Percentiles rank a stretch among this genome's conserved stretches.
phyloP scores from a whole-genome alignment of 495 filamentous ascomycete species.

The Xylaria scruposa region DNA sequence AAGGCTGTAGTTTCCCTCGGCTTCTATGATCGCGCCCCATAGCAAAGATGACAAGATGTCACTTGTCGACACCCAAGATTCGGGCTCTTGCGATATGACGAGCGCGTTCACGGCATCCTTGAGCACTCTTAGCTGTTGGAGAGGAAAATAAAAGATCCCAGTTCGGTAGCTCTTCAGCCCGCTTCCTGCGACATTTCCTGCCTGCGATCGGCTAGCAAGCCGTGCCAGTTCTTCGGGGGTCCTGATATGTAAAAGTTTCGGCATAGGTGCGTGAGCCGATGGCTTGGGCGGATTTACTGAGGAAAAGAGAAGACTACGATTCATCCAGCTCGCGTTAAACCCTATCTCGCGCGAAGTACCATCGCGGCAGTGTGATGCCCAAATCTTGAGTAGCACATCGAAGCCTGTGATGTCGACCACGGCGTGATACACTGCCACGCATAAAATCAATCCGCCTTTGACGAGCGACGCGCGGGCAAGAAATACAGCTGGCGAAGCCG shows the following conservation, averaged over 20 bases:
- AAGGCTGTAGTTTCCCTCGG: constrained; percentile 9
- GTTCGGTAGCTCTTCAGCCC: constrained; percentile 4
- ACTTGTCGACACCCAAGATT: constrained; percentile 37
- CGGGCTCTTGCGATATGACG: constrained; percentile 21
- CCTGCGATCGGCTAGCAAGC: background rate
- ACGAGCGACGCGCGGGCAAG: constrained; percentile 34
- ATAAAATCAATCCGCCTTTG: constrained; percentile 34
- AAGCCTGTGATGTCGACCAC: constrained; percentile 41
- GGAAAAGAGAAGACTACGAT: constrained; percentile 17
- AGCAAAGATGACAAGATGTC: constrained; percentile 38
- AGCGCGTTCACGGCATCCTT: constrained; percentile 31
- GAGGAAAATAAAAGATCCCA: constrained; percentile 35
- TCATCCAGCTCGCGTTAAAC: constrained; percentile 35
- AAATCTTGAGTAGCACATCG: constrained; percentile 37
- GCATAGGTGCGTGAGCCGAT: constrained; percentile 17
- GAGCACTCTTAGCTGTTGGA: constrained; percentile 26
- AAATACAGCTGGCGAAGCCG: constrained; percentile 35
- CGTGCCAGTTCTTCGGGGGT: constrained; percentile 22
- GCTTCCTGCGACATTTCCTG: background rate
- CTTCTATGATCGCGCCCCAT: constrained; percentile 34
- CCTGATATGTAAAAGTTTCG: constrained; percentile 31
- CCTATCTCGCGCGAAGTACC: constrained; percentile 24
- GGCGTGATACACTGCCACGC: constrained; percentile 38
- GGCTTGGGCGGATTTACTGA: background rate
- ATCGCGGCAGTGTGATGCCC: constrained; percentile 37